Evolutionary conservation across 148 eudicot species (phyloP).

Genomic region (Fallopia convolvulus): DNA sequence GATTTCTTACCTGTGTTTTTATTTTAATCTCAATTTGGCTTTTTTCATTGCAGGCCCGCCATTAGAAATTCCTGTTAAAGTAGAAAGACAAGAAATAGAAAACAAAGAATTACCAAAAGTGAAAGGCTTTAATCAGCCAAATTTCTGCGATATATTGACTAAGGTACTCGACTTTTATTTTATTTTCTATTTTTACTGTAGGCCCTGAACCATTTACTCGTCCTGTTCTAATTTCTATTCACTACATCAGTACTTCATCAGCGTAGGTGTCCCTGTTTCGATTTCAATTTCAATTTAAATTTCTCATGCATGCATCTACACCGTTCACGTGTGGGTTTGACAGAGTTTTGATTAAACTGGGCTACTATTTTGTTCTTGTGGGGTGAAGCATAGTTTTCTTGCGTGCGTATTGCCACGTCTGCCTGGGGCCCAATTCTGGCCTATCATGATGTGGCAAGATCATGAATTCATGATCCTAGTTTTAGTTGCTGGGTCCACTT

Average conservation of each 20-base stretch:
- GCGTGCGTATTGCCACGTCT: not conserved
- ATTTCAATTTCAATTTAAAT: not conserved
- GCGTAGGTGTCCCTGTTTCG: not conserved
- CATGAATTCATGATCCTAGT: not conserved
- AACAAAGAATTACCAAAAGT: not conserved
- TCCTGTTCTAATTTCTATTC: not conserved
- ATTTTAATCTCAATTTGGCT: not conserved
- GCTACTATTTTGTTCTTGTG: not conserved
- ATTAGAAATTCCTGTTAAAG: conserved; percentile 5
- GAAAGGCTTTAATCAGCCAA: not conserved
- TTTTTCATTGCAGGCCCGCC: conserved; percentile 8
- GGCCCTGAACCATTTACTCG: not conserved
- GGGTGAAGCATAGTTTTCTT: not conserved
- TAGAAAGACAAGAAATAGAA: conserved; percentile 1
- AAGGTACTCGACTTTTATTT: not conserved
- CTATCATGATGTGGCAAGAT: conserved; percentile 1
- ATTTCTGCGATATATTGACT: not conserved
- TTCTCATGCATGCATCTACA: not conserved
- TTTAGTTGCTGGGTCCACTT: not conserved
- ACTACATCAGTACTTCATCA: not conserved
- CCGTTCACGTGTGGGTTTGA: not conserved
- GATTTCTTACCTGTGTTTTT: not conserved
- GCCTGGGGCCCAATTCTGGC: not conserved
- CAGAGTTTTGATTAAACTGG: not conserved
- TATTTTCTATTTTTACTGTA: not conserved